A percentile compares a stretch with the other conserved stretches of the same genome.
These are phyloP conservation scores for Penicillium angulare DNA, from an alignment of 495 filamentous ascomycete genomes.

Conservation along the genomic window DNA sequence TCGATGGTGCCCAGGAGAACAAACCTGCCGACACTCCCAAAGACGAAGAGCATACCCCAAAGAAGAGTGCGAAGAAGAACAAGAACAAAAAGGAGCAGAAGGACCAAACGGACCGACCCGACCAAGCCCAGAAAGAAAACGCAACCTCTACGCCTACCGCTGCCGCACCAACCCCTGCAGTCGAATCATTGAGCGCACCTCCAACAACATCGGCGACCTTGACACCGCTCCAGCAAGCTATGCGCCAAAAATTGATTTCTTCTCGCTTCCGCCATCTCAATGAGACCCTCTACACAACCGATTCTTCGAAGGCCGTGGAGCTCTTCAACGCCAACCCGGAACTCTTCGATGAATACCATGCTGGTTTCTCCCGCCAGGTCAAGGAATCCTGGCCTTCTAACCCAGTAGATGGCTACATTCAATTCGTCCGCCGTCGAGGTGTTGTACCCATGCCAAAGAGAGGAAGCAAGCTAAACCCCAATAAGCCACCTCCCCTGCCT, in stretches of 20 bases:
- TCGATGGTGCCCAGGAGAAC: constrained; percentile 13
- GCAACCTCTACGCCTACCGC: constrained; percentile 9
- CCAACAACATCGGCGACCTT: constrained; percentile 52
- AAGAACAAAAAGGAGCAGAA: constrained; percentile 38
- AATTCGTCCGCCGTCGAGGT: constrained; percentile 59
- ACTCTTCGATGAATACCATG: constrained; percentile 92
- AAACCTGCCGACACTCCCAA: constrained; percentile 20
- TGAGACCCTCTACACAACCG: constrained; percentile 89
- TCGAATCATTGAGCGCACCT: constrained; percentile 23
- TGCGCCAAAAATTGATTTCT: constrained; percentile 88
- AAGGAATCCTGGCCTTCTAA: constrained; percentile 90
- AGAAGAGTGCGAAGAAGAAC: constrained; percentile 38
- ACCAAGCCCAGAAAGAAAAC: constrained; percentile 16
- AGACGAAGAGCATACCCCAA: constrained; percentile 19
- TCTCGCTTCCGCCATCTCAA: constrained; percentile 97
- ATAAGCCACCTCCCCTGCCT: constrained; percentile 38
- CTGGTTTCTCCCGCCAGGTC: constrained; percentile 91
- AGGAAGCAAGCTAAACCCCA: constrained; percentile 33
- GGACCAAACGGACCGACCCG: constrained; percentile 29
- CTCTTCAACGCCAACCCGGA: constrained; percentile 81
- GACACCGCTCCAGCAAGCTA: constrained; percentile 87
- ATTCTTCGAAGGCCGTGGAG: constrained; percentile 71
- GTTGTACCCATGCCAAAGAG: constrained; percentile 36
- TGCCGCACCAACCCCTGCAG: constrained; percentile 1
- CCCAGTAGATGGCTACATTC: constrained; percentile 81